Evolutionary conservation across 148 eudicot genomes (phyloP), one percentile per base, ranked within the genome.

Genomic region (Fagopyrum tataricum): DNA sequence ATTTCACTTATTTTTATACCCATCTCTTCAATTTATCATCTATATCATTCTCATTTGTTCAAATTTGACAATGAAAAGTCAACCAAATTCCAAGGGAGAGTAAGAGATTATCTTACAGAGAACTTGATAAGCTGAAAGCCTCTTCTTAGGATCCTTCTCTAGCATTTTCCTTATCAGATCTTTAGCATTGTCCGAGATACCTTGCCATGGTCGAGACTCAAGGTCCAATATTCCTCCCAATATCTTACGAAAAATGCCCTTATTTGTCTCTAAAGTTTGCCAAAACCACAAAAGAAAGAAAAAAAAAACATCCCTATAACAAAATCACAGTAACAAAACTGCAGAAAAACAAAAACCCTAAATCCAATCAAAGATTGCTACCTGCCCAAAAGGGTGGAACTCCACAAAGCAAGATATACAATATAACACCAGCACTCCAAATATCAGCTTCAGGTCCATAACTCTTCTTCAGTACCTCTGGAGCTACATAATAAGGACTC

Each of bases 331-430:
- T 10, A 42, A 41, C 12, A 20, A 21, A 0, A 55, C 20, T 55
- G 24, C 24, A 55, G 24, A 7, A 26, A 7, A 55, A 55, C 26
- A 15, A 23, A 17, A 31, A 9, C 15, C 31, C 17, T 10, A 37
- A 0, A 66, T 26, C 31, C 26, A 44, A 71, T 18, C 18, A 7
- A 9, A 31, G 75, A 0, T 72, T 62, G 4, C 66, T 79, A 89
- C 96, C 92, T 75, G 88, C 88, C 96, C 96, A 90, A 66, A 90
- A 90, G 71, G 96, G 96, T 4, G 95, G 95, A 75, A 84, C 88
- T 13, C 95, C 95, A 56, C 85, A 52, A 26, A 90, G 82, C 78
- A 90, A 79, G 72, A 90, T 90, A 84, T 90, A 90, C 20, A 90
- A 73, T 9, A 90, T 90, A 47, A 90, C 96, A 66, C 96, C 96